Base-by-base conservation (phyloP, 2,329 filamentous ascomycete genomes). In the Scleromitrula shiraiana region DNA sequence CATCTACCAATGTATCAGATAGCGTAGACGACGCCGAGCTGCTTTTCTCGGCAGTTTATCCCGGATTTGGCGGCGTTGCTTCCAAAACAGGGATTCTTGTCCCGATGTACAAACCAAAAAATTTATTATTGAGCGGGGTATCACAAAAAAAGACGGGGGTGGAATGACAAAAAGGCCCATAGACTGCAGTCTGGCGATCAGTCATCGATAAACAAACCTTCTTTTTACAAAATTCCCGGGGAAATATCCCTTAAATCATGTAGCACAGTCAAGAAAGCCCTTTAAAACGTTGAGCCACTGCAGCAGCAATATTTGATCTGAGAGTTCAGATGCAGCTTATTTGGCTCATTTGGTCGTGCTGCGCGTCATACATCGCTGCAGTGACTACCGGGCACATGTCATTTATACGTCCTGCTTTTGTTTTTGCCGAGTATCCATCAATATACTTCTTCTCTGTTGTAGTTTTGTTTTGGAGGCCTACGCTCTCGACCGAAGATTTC, bases 351-450 rank as follows among this genome's bases (percentile, higher is more conserved):
- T 35, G 20, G 15, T 47, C 38, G 41, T 47, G 37, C 29, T 27
- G 41, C 45, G 35, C 29, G 38, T 36, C 32, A 47, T 30, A 42
- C 29, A 42, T 22, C 27, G 45, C 45, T 42, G 45, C 32, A 45
- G 32, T 49, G 46, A 33, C 46, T 32, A 44, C 32, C 40, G 46
- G 32, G 39, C 46, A 49, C 43, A 36, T 49, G 46, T 68, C 93
- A 33, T 85, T 86, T 26, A 88, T 85, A 19, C 77, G 76, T 60
- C 60, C 74, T 76, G 29, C 81, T 82, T 80, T 26, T 43, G 38
- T 26, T 44, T 44, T 32, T 22, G 32, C 32, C 19, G 30, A 33
- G 30, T 33, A 12, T 42, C 38, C 23, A 47, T n/a, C n/a, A n/a
- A n/a, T n/a, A n/a, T 27, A 12, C 29, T 23, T 17, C 32, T 32